A percentile compares a stretch with the other conserved stretches of the same genome.
Conservation (phyloP, 805 yeast genomes). For the Candida schatavii region DNA sequence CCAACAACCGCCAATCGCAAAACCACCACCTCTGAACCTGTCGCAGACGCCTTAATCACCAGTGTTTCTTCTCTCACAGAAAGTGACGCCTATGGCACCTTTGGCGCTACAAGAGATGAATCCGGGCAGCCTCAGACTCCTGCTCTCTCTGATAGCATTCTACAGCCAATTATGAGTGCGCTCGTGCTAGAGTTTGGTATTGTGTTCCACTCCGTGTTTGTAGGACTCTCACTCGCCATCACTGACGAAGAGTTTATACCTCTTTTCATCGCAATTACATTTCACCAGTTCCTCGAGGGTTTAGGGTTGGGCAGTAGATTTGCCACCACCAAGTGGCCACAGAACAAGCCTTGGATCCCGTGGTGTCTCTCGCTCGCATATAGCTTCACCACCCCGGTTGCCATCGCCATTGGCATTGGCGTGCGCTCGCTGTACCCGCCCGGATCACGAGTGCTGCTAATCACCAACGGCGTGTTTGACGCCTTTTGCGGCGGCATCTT, state of each 20-base stretch:
- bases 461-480: conserved; percentile 33
- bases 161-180: conserved; percentile 12
- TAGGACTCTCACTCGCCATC: conserved; percentile 75
- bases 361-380: conserved; percentile 31
- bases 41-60: neutral
- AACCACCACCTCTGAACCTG: neutral
- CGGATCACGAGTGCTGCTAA: conserved; percentile 29
- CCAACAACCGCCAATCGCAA: neutral
- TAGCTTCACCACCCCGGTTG: conserved; percentile 30
- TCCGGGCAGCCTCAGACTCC: neutral
- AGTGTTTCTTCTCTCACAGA: neutral
- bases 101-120: neutral
- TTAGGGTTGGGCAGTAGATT: conserved; percentile 77
- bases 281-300: conserved; percentile 85
- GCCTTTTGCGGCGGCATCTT: conserved; percentile 34
- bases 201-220: conserved; percentile 77
- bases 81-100: neutral
- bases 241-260: conserved; percentile 74
- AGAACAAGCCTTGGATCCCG: conserved; percentile 25
- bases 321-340: conserved; percentile 37
- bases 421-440: conserved; percentile 32
- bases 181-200: conserved; percentile 74
- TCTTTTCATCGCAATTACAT: conserved; percentile 64
- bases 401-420: conserved; percentile 37
- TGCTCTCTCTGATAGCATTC: neutral